These are phyloP conservation scores for Mycena polygramma DNA, from an alignment of 768 basidiomycete genomes.

Conservation along the genomic window DNA sequence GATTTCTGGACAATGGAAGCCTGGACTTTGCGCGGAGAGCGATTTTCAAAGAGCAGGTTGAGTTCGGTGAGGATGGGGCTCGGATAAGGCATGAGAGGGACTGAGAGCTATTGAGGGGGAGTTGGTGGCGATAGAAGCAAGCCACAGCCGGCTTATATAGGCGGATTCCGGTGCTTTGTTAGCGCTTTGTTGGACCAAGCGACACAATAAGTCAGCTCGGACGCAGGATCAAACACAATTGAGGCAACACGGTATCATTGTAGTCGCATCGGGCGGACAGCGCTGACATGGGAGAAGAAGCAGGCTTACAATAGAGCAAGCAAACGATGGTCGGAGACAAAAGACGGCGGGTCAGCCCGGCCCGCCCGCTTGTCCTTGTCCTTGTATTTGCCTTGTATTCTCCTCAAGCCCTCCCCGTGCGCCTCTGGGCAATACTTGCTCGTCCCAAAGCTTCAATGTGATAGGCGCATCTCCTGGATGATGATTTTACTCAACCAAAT, in stretches of 20 bases:
- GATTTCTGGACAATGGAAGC: conserved; percentile 6
- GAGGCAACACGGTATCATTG: conserved; percentile 1
- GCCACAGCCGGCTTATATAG: conserved; percentile 26
- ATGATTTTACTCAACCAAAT: conserved; percentile 23
- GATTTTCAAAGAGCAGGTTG: conserved; percentile 35
- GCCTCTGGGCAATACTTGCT: no score
- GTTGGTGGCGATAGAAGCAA: conserved; percentile 22
- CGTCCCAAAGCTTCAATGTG: neutral
- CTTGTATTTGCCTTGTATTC: no score
- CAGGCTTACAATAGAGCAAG: conserved; percentile 2
- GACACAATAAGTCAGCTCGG: conserved; percentile 10
- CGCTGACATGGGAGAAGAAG: neutral
- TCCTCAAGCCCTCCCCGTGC: no score
- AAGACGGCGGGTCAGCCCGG: no score
- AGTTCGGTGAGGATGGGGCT: conserved; percentile 31
- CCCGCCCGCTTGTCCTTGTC: no score
- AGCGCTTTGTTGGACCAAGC: conserved; percentile 18
- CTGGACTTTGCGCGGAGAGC: conserved; percentile 17
- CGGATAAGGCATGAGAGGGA: conserved; percentile 27
- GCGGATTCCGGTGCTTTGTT: conserved; percentile 10
- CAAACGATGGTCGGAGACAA: neutral
- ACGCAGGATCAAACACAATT: conserved; percentile 21
- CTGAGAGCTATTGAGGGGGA: neutral
- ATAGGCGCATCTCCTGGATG: conserved; percentile 1
- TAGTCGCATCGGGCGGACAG: neutral